These are phyloP conservation scores for Fusarium illudens DNA, from an alignment of 2,329 filamentous ascomycete genomes.

Conservation along the genomic window DNA sequence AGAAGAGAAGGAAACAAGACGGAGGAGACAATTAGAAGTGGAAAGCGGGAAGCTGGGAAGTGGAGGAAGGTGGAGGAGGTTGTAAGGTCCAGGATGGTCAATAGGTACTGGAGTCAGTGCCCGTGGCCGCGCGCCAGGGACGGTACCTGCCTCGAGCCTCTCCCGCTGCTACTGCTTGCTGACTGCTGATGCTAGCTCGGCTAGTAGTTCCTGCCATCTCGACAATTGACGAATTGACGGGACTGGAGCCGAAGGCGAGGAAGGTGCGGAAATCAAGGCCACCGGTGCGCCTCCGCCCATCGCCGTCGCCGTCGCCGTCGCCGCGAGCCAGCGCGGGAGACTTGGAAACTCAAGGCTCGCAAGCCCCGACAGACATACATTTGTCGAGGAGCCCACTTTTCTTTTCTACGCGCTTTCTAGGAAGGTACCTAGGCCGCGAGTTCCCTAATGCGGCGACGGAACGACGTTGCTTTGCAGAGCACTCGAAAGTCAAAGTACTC, in stretches of 20 bases:
- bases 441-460: slow-evolving; percentile 1
- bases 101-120: not conserved
- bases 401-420: not conserved
- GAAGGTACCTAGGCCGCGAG: no score
- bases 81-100: slow-evolving; percentile 18
- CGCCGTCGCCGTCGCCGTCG: slow-evolving; percentile 24
- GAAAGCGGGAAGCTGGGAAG: slow-evolving; percentile 12
- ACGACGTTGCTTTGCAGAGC: not conserved
- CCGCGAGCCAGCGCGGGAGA: slow-evolving; percentile 4
- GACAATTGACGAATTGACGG: no score
- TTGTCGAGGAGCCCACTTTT: not conserved
- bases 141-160: not conserved
- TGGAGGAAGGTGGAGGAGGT: slow-evolving; percentile 24
- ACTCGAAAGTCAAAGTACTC: not conserved
- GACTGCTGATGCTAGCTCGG: no score
- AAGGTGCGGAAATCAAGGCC: not conserved
- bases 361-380: not conserved
- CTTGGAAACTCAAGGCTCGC: not conserved
- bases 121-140: not conserved
- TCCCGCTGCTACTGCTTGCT: no score
- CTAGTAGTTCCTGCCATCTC: not conserved
- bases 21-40: slow-evolving; percentile 14
- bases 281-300: not conserved
- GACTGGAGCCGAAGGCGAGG: not conserved
- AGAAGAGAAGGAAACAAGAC: slow-evolving; percentile 2